Base-by-base conservation (phyloP, 345 rosid genomes). In the Gossypium mustelinum region DNA sequence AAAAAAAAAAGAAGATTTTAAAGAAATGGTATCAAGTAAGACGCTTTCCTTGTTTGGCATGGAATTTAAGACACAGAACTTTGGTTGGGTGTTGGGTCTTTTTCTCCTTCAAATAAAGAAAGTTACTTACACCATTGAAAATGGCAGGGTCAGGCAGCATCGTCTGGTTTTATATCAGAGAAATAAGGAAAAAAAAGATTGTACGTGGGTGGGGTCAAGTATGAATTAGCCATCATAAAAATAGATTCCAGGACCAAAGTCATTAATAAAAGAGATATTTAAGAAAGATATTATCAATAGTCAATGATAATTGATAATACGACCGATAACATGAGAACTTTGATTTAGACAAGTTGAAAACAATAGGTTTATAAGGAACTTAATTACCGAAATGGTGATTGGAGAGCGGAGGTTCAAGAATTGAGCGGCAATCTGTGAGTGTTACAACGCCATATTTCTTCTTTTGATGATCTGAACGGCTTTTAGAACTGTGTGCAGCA, bases 401-500 rank as follows among this genome's bases (percentile, higher is more conserved):
- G 7, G 85, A 74, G 20, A 85, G 85, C 24, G 85, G 60, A 14
- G 87, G 87, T 17, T 80, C 79, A 24, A 85, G 84, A 59, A 75
- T 12, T 10, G 87, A 76, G 16, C 85, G 81, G 51, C 87, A 80
- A 27, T 85, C 82, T 2, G 68, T 63, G 29, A 82, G 75, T 0
- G 84, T 82, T 14, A 73, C 75, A 2, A 81, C 68, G 11, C 77
- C 84, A 45, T 75, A 82, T 27, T 82, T 82, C 72, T 68, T 68
- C 65, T 73, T 57, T 16, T 48, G 57, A 44, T 34, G 69, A 56
- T 68, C 70, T 7, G 75, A 58, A 20, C 16, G 51, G 62, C 59
- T 24, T 59, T 70, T 81, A 0, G 76, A 55, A 18, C 2, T 18
- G 27, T 76, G 81, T 18, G 63, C 78, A 1, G 81, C 80, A 9